Base-by-base conservation (phyloP, 805 yeast species). In the Metschnikowia shivogae region DNA sequence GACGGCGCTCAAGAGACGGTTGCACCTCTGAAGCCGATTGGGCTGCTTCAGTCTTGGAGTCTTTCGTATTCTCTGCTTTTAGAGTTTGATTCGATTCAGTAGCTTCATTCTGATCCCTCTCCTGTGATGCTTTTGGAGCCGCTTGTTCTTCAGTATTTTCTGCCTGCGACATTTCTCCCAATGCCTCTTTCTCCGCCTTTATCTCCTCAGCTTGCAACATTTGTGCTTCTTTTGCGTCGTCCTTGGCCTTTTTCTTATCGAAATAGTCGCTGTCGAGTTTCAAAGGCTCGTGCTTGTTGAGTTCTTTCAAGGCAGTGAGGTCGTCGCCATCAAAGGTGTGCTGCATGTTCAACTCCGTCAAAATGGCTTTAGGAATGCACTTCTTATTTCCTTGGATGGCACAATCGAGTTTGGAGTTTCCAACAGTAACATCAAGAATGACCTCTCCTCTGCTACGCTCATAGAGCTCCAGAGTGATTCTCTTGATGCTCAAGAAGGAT, bases 341-440 rank as follows among this genome's bases (percentile, higher is more conserved):
- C 8, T 39, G 40, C 30, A 53, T 43, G 42, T 61, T 61, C 45
- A 64, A 59, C 17, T 65, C 66, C 12, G 62, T 57, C 29, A 70
- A 45, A 5, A 70, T 51, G 26, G 59, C 48, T 33, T 43, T 41
- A 0, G 75, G 75, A 8, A 62, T 47, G 20, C 58, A 37, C 38
- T 61, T 59, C 50, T 68, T 54, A 44, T 68, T 64, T 1, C 78
- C 77, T 26, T 71, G 58, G 32, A 70, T 61, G 26, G 58, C 55
- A 37, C 60, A 49, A 47, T 70, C 73, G 2, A 39, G 12, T 3
- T 59, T 53, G 5, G 69, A 66, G 32, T 60, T 57, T 6, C 70
- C 64, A 10, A 77, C 60, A 2, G 76, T 68, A 12, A 69, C 53
- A 45, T 68, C 72, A 6, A 72, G 60, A 24, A 78, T 63, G 9